Conservation (phyloP, 2,329 filamentous ascomycete species). For the Colletotrichum sp. region DNA sequence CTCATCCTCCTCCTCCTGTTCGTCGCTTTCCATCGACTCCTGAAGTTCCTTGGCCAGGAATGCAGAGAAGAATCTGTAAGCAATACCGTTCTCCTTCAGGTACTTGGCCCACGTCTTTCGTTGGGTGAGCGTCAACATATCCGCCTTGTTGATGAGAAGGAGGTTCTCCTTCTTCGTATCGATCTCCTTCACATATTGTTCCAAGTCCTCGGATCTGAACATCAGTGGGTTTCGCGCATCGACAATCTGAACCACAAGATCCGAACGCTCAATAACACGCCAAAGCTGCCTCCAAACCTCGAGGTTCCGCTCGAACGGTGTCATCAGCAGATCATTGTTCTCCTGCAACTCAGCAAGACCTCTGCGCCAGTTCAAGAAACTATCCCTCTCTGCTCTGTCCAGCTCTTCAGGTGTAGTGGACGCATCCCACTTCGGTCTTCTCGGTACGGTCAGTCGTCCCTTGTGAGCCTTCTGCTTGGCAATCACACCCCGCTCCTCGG, state of each 20-base stretch:
- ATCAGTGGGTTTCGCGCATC: constrained; percentile 94
- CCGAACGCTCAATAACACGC: constrained; percentile 96
- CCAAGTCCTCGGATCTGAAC: constrained; percentile 93
- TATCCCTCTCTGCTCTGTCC: constrained; percentile 78
- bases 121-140: constrained; percentile 95
- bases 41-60: constrained; percentile 88
- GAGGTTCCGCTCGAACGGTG: constrained; percentile 94
- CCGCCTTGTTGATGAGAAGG: constrained; percentile 95
- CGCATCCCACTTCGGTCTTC: constrained; percentile 87
- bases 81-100: constrained; percentile 79
- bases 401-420: constrained; percentile 84
- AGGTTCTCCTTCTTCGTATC: constrained; percentile 88
- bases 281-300: constrained; percentile 98
- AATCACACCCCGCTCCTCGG: constrained; percentile 79
- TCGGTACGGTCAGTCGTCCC: constrained; percentile 82
- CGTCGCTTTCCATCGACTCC: constrained; percentile 66
- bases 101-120: constrained; percentile 85
- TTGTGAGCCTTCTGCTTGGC: constrained; percentile 86
- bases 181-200: constrained; percentile 92
- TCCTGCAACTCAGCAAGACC: constrained; percentile 93
- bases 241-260: constrained; percentile 96
- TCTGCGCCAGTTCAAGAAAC: constrained; percentile 85
- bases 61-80: constrained; percentile 96
- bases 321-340: constrained; percentile 93
- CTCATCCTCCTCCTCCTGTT: constrained; percentile 21